phyloP scores from a whole-genome alignment of 2,329 filamentous ascomycete species.

The Furcasterigmium sp. region DNA sequence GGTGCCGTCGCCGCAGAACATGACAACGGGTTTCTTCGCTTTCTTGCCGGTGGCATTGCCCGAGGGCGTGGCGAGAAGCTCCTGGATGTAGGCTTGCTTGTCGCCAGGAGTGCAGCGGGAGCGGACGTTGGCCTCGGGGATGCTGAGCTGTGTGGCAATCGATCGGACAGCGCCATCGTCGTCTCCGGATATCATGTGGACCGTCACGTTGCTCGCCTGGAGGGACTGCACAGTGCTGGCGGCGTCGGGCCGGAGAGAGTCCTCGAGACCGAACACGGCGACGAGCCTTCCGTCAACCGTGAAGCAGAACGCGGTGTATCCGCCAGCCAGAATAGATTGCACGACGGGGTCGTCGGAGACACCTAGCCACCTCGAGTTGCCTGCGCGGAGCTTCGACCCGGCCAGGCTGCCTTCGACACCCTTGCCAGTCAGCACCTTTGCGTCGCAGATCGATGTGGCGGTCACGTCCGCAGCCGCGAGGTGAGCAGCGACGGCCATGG shows the following conservation, averaged over 20 bases:
- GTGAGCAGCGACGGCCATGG: slow-evolving; percentile 37
- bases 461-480: slow-evolving; percentile 21
- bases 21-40: slow-evolving; percentile 33
- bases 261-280: slow-evolving; percentile 41
- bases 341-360: slow-evolving; percentile 25
- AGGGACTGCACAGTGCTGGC: slow-evolving; percentile 26
- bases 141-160: slow-evolving; percentile 32
- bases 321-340: slow-evolving; percentile 24
- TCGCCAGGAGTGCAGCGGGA: slow-evolving; percentile 38
- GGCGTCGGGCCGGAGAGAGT: slow-evolving; percentile 39
- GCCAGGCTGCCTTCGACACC: slow-evolving; percentile 33
- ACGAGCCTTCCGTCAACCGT: slow-evolving; percentile 26
- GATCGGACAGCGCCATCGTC: slow-evolving; percentile 41
- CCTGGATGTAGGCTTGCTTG: slow-evolving; percentile 39
- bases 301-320: slow-evolving; percentile 43
- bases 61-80: slow-evolving; percentile 20
- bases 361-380: slow-evolving; percentile 44
- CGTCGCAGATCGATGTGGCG: slow-evolving; percentile 17
- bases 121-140: slow-evolving; percentile 29
- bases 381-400: slow-evolving; percentile 33
- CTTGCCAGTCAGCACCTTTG: slow-evolving; percentile 35
- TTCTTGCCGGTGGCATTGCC: slow-evolving; percentile 2
- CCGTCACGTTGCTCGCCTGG: slow-evolving; percentile 27
- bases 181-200: slow-evolving; percentile 49
- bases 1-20: slow-evolving; percentile 75